Evolutionary conservation across 163 green algal species (phyloP).

Genomic region (Scenedesmus sp.): DNA sequence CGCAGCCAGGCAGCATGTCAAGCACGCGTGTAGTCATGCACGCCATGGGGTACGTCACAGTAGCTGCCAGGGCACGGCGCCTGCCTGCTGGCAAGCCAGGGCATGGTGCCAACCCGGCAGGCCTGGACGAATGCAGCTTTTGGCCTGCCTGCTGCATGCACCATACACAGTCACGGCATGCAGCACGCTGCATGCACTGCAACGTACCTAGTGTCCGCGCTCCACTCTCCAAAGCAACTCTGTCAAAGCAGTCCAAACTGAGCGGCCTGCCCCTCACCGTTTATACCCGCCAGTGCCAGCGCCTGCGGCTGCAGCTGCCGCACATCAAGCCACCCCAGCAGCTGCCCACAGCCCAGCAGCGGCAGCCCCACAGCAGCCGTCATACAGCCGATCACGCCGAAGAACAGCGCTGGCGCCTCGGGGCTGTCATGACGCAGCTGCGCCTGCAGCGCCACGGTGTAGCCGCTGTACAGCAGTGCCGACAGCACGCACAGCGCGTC

Average conservation of each 20-base stretch:
- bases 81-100: too few species aligned
- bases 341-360: neutral
- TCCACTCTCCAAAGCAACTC: neutral
- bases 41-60: too few species aligned
- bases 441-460: conserved; percentile 87
- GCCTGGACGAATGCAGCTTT: too few species aligned
- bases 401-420: conserved; percentile 81
- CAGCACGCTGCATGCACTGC: too few species aligned
- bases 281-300: conserved; percentile 33
- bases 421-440: conserved; percentile 77
- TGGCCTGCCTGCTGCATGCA: neutral
- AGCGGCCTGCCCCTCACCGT: conserved; percentile 20
- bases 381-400: conserved; percentile 86
- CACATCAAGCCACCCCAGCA: conserved; percentile 41
- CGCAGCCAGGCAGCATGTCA: too few species aligned
- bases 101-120: too few species aligned
- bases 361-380: neutral
- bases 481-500: conserved; percentile 87
- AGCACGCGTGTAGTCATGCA: neutral
- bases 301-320: conserved; percentile 66
- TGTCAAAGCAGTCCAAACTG: neutral
- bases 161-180: neutral
- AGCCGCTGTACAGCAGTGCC: conserved; percentile 87
- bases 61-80: too few species aligned
- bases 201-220: too few species aligned